These are phyloP conservation scores for Dioscorea alata DNA, from an alignment of 106 monocot genomes.

Conservation along the genomic window DNA sequence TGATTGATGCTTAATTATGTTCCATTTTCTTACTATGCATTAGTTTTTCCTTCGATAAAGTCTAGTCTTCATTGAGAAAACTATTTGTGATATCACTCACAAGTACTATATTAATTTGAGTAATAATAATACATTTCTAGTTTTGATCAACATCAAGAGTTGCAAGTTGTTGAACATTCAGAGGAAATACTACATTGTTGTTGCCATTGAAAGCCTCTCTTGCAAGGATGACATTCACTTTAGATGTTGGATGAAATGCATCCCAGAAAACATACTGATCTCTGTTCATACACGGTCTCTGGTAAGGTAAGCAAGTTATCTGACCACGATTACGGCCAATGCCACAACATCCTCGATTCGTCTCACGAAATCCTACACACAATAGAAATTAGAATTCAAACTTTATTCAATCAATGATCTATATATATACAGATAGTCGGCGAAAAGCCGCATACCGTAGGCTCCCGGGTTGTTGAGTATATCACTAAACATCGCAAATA, in stretches of 20 bases:
- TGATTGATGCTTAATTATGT: not conserved
- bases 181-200: slow-evolving; percentile 1
- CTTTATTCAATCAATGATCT: not conserved
- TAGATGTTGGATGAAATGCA: slow-evolving; percentile 23
- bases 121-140: not conserved
- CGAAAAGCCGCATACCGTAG: slow-evolving; percentile 13
- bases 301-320: slow-evolving; percentile 6
- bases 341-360: slow-evolving; percentile 20
- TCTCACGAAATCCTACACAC: slow-evolving; percentile 10
- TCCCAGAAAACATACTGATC: slow-evolving; percentile 24
- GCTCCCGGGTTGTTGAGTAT: slow-evolving; percentile 16
- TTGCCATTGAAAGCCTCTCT: slow-evolving; percentile 12
- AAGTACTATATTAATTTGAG: too few relatives aligned
- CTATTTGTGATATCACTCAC: too few relatives aligned
- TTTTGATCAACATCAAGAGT: not conserved
- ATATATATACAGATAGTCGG: not conserved
- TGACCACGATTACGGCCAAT: slow-evolving; percentile 16
- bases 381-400: not conserved
- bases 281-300: slow-evolving; percentile 8
- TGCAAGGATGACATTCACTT: slow-evolving; percentile 16
- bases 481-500: slow-evolving; percentile 25
- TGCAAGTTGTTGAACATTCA: slow-evolving; percentile 15
- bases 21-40: too few relatives aligned
- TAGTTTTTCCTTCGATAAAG: too few relatives aligned
- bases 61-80: too few relatives aligned